Evolutionary conservation across 805 yeast species (phyloP).

Genomic region (Saccharomycopsis fermentans): DNA sequence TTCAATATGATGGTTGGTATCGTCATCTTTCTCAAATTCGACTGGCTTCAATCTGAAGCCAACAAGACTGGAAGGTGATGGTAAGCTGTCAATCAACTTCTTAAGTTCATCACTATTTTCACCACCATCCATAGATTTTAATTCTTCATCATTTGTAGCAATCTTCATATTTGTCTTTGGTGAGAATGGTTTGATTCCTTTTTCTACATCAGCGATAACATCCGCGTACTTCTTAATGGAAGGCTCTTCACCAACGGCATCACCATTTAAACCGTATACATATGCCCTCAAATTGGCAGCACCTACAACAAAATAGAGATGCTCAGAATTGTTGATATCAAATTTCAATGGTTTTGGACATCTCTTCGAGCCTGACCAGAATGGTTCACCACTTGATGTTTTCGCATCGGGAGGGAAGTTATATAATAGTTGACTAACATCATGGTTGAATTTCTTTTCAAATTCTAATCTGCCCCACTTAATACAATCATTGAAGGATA

Average conservation of each 20-base stretch:
- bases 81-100: slow-evolving; percentile 65
- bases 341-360: slow-evolving; percentile 83
- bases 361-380: slow-evolving; percentile 97
- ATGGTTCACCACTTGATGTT: slow-evolving; percentile 83
- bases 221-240: slow-evolving; percentile 39
- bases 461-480: slow-evolving; percentile 91
- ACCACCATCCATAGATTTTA: slow-evolving; percentile 48
- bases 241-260: slow-evolving; percentile 34
- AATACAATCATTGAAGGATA: slow-evolving; percentile 86
- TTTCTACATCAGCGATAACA: slow-evolving; percentile 38
- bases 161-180: slow-evolving; percentile 73
- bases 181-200: slow-evolving; percentile 46
- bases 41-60: slow-evolving; percentile 84
- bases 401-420: slow-evolving; percentile 93
- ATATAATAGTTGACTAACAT: slow-evolving; percentile 79
- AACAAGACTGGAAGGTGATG: slow-evolving; percentile 79
- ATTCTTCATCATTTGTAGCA: slow-evolving; percentile 73
- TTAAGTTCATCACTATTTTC: slow-evolving; percentile 56
- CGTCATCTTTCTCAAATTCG: slow-evolving; percentile 97
- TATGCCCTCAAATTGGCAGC: slow-evolving; percentile 89
- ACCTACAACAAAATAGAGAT: slow-evolving; percentile 72
- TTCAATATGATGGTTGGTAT: slow-evolving; percentile 90
- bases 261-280: slow-evolving; percentile 83
- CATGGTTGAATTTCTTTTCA: slow-evolving; percentile 75
- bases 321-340: slow-evolving; percentile 66